Percentiles rank a stretch among this genome's conserved stretches.
Evolutionary conservation across 78 protist species (phyloP).

Genomic region (Planoprotostelium fungivorum): DNA sequence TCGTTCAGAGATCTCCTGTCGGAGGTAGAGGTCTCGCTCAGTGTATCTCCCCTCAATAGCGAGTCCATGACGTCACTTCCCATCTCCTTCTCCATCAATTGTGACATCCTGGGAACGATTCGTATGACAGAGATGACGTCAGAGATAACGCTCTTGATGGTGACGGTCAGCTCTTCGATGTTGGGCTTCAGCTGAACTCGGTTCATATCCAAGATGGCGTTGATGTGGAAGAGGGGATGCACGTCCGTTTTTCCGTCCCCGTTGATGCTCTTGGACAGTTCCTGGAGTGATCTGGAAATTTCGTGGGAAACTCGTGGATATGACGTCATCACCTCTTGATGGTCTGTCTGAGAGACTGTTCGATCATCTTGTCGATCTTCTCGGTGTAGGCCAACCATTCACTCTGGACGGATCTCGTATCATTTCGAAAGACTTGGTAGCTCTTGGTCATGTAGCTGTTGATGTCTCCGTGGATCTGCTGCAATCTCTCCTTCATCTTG

Average conservation of each 20-base stretch:
- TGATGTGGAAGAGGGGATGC: constrained; percentile 22
- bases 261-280: constrained; percentile 11
- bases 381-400: constrained; percentile 57
- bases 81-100: background rate
- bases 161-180: constrained; percentile 20
- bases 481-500: constrained; percentile 6
- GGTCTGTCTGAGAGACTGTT: constrained; percentile 43
- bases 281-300: constrained; percentile 28
- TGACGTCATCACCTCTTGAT: constrained; percentile 15
- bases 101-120: constrained; percentile 22
- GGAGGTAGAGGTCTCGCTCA: background rate
- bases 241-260: constrained; percentile 24
- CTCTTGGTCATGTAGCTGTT: background rate
- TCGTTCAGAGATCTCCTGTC: background rate
- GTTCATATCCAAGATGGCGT: constrained; percentile 11
- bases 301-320: too few species aligned
- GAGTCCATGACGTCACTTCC: background rate
- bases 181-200: constrained; percentile 38
- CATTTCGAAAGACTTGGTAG: constrained; percentile 31
- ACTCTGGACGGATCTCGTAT: constrained; percentile 30
- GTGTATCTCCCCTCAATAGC: background rate
- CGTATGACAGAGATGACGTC: constrained; percentile 30
- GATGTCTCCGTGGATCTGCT: constrained; percentile 13
- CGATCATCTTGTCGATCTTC: constrained; percentile 54
- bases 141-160: constrained; percentile 18